Evolutionary conservation across 75 land plant genomes (phyloP), one percentile per base, ranked within the genome.

Genomic region (Azolla pinnata): DNA sequence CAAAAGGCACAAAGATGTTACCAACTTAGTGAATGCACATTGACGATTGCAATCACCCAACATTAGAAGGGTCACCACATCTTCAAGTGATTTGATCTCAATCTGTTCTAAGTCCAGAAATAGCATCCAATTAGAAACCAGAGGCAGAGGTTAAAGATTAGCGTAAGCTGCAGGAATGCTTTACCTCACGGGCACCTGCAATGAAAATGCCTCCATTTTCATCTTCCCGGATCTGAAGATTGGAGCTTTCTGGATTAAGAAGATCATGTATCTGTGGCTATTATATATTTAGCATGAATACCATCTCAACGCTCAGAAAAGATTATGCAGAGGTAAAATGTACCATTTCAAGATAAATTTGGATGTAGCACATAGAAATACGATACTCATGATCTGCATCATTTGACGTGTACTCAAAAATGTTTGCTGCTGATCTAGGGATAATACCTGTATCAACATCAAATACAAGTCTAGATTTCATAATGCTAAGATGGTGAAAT

Each of bases 341-440:
- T 40, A 71, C 74, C 61, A 46, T 67, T 29, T 71, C 74, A 67
- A 71, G 64, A 33, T 71, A 71, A n/a, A 71, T 71, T 20, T 71
- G 74, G 44, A 71, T 71, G 57, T 71, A 71, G 12, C 70, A 57
- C 74, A 71, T 71, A 0, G 74, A 71, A 12, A 71, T 60, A 50
- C 33, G 67, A 54, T 71, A 71, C 23, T 71, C 74, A 44, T 71
- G 68, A 26, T 58, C 61, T 20, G 58, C 48, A 32, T 71, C 74
- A 18, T 33, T 34, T 14, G 47, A 44, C 21, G 74, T 62, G 31
- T 57, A 56, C 23, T 47, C 66, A 57, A 63, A 71, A 14, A 71
- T 71, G 31, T 71, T 68, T n/a, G 74, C 74, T 20, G 74, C 74
- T 25, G 74, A 71, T 29, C 74, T 44, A 40, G 74, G 74, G 23